A percentile compares a stretch with the other conserved stretches of the same genome.
Evolutionary conservation across 148 eudicot genomes (phyloP).

Genomic region (Rhododendron williamsianum): DNA sequence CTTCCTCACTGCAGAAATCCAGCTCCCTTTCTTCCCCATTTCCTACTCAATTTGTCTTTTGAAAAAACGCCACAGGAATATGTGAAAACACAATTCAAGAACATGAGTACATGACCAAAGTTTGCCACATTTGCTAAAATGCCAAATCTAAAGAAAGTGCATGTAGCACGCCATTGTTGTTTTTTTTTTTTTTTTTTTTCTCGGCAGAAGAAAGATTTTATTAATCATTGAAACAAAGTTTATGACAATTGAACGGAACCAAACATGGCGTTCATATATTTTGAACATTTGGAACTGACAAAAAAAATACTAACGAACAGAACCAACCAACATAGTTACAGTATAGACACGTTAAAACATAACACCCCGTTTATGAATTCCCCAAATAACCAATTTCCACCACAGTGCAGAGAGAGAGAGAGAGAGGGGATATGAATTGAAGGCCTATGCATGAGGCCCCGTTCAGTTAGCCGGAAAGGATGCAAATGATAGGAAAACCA

Average conservation of each 20-base stretch:
- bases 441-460: not conserved
- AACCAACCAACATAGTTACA: not conserved
- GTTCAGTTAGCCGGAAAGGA: not conserved
- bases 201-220: too few relatives aligned
- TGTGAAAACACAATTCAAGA: conserved; percentile 4
- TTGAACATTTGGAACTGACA: not conserved
- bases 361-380: too few relatives aligned
- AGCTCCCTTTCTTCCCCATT: conserved; percentile 81
- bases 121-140: not conserved
- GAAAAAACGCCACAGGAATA: conserved; percentile 6
- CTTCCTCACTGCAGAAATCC: conserved; percentile 69
- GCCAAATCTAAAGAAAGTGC: not conserved
- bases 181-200: not conserved
- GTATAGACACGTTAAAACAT: not conserved
- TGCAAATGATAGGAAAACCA: not conserved
- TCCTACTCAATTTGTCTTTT: conserved; percentile 29
- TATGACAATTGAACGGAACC: too few relatives aligned
- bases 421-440: too few relatives aligned
- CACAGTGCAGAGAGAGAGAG: too few relatives aligned
- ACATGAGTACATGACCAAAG: not conserved
- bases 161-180: not conserved
- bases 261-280: not conserved
- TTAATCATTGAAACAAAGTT: too few relatives aligned
- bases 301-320: not conserved
- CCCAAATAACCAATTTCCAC: too few relatives aligned